A percentile compares a stretch with the other conserved stretches of the same genome.
phyloP scores from a whole-genome alignment of 2,329 filamentous ascomycete genomes.

The Endocalyx cinctus region DNA sequence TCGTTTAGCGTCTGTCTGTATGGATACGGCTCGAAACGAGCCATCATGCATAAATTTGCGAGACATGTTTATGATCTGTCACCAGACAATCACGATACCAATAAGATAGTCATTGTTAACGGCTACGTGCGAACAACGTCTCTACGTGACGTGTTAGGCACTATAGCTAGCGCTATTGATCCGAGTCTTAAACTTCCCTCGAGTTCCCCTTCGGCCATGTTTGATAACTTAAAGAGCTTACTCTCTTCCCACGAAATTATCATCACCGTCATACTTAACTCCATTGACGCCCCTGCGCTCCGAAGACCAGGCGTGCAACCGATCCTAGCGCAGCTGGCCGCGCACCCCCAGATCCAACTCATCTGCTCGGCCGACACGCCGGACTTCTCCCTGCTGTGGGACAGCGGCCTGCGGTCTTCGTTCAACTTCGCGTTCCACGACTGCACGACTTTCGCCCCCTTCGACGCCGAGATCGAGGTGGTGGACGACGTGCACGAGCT shows the following conservation, averaged over 20 bases:
- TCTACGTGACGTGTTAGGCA: conserved; percentile 64
- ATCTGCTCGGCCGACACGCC: conserved; percentile 83
- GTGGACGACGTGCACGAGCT: conserved; percentile 89
- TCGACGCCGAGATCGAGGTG: conserved; percentile 69
- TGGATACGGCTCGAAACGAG: conserved; percentile 85
- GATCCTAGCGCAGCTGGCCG: conserved; percentile 70
- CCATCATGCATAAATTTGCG: conserved; percentile 71
- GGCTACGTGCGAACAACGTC: conserved; percentile 69
- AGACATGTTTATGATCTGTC: conserved; percentile 55
- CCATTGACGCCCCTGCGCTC: conserved; percentile 74
- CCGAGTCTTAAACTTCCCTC: conserved; percentile 45
- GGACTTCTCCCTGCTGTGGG: conserved; percentile 84
- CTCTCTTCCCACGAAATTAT: conserved; percentile 47
- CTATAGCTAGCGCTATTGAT: conserved; percentile 61
- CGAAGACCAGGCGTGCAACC: conserved; percentile 67
- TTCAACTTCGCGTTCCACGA: conserved; percentile 92
- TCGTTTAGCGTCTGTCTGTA: conserved; percentile 88
- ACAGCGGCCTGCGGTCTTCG: conserved; percentile 74
- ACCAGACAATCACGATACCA: conserved; percentile 31
- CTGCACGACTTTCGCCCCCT: conserved; percentile 80
- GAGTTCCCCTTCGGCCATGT: conserved; percentile 63
- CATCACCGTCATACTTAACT: conserved; percentile 75
- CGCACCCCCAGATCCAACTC: conserved; percentile 67
- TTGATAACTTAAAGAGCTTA: conserved; percentile 60
- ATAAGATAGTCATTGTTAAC: conserved; percentile 78